Percentiles rank a stretch among this genome's conserved stretches.
phyloP scores from a whole-genome alignment of 2,329 filamentous ascomycete genomes.

The Botryotinia globosa region DNA sequence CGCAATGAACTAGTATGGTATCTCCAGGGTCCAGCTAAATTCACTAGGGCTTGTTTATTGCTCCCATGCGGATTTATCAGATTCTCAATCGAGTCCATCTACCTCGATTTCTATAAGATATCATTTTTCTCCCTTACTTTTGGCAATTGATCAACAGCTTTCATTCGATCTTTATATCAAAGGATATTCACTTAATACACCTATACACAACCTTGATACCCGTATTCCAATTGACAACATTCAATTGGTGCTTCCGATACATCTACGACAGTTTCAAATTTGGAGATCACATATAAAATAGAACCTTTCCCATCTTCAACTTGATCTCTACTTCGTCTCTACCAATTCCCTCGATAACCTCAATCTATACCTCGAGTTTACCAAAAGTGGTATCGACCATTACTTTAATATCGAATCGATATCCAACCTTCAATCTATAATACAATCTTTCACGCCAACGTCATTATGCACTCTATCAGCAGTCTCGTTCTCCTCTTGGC shows the following conservation, averaged over 20 bases:
- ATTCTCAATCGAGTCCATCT: neutral
- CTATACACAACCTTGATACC: neutral
- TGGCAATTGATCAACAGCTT: neutral
- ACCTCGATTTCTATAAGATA: neutral
- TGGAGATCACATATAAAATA: neutral
- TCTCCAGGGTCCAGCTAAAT: neutral
- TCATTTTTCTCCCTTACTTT: neutral
- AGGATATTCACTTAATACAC: neutral
- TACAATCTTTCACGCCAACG: neutral
- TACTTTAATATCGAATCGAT: neutral
- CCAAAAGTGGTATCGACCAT: neutral
- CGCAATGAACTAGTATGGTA: neutral
- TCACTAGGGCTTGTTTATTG: neutral
- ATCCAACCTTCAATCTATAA: neutral
- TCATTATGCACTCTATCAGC: constrained; percentile 2
- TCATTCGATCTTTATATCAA: neutral
- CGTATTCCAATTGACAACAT: neutral
- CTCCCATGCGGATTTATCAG: neutral
- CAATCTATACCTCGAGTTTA: neutral
- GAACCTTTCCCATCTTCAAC: neutral
- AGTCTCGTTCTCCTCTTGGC: neutral
- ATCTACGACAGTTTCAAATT: neutral
- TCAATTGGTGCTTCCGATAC: neutral
- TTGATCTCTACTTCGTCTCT: neutral
- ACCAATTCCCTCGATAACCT: neutral